Percentiles rank a stretch among this genome's conserved stretches.
Evolutionary conservation across 345 rosid genomes (phyloP).

Genomic region (Eucalyptus pauciflora): DNA sequence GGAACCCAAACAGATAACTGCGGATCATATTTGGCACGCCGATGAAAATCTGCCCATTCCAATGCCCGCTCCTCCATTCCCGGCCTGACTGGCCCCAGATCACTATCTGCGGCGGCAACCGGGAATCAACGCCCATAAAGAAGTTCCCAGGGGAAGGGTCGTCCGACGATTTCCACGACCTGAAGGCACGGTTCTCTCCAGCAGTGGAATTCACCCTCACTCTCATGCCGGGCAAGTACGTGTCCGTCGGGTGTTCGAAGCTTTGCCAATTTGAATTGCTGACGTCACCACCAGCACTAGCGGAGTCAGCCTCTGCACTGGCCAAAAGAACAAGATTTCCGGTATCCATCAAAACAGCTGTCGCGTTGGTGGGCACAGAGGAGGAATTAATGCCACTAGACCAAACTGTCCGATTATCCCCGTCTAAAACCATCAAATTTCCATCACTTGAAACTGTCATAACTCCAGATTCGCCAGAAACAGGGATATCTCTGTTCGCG

Average conservation of each 20-base stretch:
- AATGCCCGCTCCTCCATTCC: constrained; percentile 80
- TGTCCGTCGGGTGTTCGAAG: constrained; percentile 50
- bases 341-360: constrained; percentile 7
- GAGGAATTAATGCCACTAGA: constrained; percentile 29
- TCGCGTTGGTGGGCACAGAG: constrained; percentile 9
- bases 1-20: constrained; percentile 48
- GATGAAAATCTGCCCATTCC: constrained; percentile 46
- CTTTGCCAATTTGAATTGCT: constrained; percentile 41
- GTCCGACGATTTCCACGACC: constrained; percentile 46
- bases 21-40: constrained; percentile 53
- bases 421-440: constrained; percentile 33
- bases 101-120: constrained; percentile 64
- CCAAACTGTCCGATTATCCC: constrained; percentile 29
- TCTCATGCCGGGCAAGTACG: constrained; percentile 53
- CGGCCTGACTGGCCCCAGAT: constrained; percentile 42
- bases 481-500: constrained; percentile 49
- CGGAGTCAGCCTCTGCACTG: neutral
- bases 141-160: constrained; percentile 64
- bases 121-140: constrained; percentile 47
- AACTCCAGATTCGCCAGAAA: constrained; percentile 26
- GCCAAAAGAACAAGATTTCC: constrained; percentile 23
- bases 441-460: constrained; percentile 34
- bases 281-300: neutral
- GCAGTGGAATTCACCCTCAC: constrained; percentile 18
- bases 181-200: constrained; percentile 32